Evolutionary conservation across 345 rosid genomes (phyloP).

Genomic region (Stellera chamaejasme): DNA sequence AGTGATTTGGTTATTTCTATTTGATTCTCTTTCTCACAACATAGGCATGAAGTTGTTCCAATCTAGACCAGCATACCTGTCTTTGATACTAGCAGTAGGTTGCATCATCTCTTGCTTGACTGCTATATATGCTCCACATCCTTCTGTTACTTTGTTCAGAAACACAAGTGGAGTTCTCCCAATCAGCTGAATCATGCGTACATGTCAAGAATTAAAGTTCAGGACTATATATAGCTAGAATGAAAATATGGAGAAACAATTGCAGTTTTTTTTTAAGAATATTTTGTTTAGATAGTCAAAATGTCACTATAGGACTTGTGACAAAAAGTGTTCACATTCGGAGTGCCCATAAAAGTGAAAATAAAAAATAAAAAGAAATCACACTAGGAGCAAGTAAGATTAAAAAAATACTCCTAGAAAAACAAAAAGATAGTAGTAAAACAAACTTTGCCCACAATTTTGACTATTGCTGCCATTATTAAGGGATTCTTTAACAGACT

Average conservation of each 20-base stretch:
- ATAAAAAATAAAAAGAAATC: too few relatives aligned
- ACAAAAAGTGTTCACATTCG: too few relatives aligned
- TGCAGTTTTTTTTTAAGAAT: too few relatives aligned
- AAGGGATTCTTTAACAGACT: too few relatives aligned
- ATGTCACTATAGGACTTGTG: too few relatives aligned
- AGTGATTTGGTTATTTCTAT: background rate
- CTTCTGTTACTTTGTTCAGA: slow-evolving; percentile 81
- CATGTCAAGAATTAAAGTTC: background rate
- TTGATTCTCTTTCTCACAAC: background rate
- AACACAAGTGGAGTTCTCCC: slow-evolving; percentile 83
- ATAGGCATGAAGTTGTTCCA: background rate
- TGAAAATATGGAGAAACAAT: background rate
- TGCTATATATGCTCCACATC: slow-evolving; percentile 82
- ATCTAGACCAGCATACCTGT: slow-evolving; percentile 41
- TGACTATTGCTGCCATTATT: too few relatives aligned
- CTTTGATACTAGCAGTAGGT: slow-evolving; percentile 89
- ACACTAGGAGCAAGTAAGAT: too few relatives aligned
- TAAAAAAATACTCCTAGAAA: too few relatives aligned
- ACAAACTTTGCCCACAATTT: too few relatives aligned
- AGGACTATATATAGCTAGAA: background rate
- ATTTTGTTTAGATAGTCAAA: too few relatives aligned
- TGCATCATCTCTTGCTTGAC: slow-evolving; percentile 95
- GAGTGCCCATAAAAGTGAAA: too few relatives aligned
- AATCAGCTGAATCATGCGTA: slow-evolving; percentile 41
- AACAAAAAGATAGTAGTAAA: too few relatives aligned